A percentile compares a stretch with the other conserved stretches of the same genome.
Evolutionary conservation across 306 rosid genomes (phyloP).

Genomic region (Delonix regia): DNA sequence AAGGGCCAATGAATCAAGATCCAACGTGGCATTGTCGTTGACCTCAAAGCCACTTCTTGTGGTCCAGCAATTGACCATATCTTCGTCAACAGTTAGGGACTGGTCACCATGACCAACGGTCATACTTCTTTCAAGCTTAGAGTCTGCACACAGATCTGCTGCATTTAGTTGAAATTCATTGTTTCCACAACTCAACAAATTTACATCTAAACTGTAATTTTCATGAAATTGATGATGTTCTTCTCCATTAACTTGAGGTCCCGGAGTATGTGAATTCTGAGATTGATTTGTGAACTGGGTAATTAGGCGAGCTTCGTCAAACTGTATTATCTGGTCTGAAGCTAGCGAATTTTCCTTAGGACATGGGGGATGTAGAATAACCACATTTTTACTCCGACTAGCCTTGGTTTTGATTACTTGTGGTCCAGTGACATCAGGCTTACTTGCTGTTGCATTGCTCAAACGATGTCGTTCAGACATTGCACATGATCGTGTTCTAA

Average conservation of each 20-base stretch:
- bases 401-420: neutral
- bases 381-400: neutral
- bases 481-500: neutral
- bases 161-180: neutral
- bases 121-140: neutral
- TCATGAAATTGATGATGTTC: neutral
- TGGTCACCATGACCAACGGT: neutral
- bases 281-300: neutral
- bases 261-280: neutral
- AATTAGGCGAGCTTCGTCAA: neutral
- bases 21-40: neutral
- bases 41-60: neutral
- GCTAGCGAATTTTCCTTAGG: neutral
- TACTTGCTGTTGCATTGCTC: neutral
- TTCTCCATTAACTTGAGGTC: neutral
- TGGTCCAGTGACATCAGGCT: neutral
- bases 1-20: neutral
- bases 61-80: constrained; percentile 1
- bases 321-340: neutral
- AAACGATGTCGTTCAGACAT: neutral
- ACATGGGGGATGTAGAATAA: neutral
- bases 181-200: too few relatives aligned
- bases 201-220: too few relatives aligned
- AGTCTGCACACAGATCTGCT: neutral
- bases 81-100: neutral